phyloP scores from a whole-genome alignment of 805 yeast genomes.

The Saccharomycopsis sp. region DNA sequence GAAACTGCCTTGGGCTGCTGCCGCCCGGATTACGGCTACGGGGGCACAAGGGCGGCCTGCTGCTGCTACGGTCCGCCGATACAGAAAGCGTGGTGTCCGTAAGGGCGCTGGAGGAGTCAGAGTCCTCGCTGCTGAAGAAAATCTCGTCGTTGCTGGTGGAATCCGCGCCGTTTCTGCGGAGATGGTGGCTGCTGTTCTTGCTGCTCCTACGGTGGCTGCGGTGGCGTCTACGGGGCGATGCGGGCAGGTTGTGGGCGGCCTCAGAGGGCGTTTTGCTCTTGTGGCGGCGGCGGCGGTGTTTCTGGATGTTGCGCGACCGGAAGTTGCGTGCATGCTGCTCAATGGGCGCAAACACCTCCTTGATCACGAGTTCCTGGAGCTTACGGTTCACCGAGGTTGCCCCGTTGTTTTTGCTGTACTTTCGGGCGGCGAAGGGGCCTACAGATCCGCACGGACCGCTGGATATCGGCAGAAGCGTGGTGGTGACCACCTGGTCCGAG shows the following conservation, averaged over 20 bases:
- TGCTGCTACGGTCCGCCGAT: not conserved
- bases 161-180: not conserved
- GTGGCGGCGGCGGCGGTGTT: constrained; percentile 11
- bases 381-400: constrained; percentile 67
- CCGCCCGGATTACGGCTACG: not conserved
- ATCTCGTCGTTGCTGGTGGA: not conserved
- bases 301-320: constrained; percentile 17
- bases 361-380: constrained; percentile 60
- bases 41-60: not conserved
- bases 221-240: constrained; percentile 16
- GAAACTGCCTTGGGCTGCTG: not conserved
- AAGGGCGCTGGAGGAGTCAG: not conserved
- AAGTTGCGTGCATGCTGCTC: constrained; percentile 28
- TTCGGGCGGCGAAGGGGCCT: not conserved
- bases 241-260: not conserved
- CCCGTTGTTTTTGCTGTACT: constrained; percentile 31
- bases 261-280: not conserved
- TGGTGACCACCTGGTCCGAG: constrained; percentile 28
- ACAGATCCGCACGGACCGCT: not conserved
- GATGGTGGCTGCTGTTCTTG: not conserved
- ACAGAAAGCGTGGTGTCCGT: not conserved
- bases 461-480: not conserved
- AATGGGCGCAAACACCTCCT: constrained; percentile 63
- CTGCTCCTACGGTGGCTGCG: constrained; percentile 6
- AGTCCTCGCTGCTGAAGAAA: not conserved